Base-by-base conservation (phyloP, 2,329 filamentous ascomycete species). In the Penicillium psychrosexuale region DNA sequence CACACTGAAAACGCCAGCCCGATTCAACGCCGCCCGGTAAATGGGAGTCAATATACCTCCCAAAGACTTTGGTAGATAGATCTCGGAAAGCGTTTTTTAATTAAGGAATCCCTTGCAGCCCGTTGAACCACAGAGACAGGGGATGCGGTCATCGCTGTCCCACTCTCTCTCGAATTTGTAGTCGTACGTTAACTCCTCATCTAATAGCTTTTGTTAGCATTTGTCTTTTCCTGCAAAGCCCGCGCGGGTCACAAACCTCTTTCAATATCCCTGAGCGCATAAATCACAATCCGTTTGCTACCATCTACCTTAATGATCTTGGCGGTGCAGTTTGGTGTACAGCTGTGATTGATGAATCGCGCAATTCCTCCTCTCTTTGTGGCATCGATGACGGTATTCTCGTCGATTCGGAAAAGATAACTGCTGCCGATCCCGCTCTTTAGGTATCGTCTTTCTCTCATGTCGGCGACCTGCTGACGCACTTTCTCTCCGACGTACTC, bases 91-190 rank as follows among this genome's bases (percentile, higher is more conserved):
- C 6, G 22, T 31, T 19, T 8, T 40, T 84, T 82, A 99, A 77
- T 99, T 99, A 76, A 99, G 90, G 80, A 97, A 99, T 61, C 94
- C 94, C 81, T 99, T 99, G 80, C 94, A 99, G 45, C 91, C 91
- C 30, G 92, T 86, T 40, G 93, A 97, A 57, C 94, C 94, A 75
- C 94, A 99, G 47, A 99, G 86, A 79, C 94, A 99, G 47, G 94
- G 94, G 66, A 99, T 97, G 61, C 94, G 90, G 74, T 99, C 94
- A 60, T 91, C 84, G 65, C 91, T 95, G 68, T 91, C 91, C 69
- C 95, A 90, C 76, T 99, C 94, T 66, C 94, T 89, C 79, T 99
- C 94, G 74, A 99, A 99, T 76, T 99, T 99, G 83, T 99, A 99
- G 79, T 99, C 94, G 78, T 99, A 99, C 2, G 94, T 99, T 72